phyloP scores from a whole-genome alignment of 305 asterid species.

The Solanum hybrid region DNA sequence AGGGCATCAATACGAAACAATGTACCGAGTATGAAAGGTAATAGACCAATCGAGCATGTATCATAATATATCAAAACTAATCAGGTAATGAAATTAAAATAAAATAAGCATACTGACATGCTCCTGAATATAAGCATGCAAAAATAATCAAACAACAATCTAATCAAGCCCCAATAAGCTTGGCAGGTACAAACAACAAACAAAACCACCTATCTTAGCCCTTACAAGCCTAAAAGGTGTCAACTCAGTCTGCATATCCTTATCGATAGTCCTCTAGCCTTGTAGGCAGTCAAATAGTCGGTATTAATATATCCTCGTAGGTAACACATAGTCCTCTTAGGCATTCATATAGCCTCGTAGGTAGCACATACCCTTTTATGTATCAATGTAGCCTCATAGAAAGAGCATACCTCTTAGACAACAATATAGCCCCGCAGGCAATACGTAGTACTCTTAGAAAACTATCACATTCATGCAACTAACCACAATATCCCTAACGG shows the following conservation, averaged over 20 bases:
- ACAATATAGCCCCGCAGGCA: not conserved
- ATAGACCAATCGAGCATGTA: not conserved
- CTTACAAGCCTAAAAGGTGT: not conserved
- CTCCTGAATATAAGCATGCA: not conserved
- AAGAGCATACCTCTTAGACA: not conserved
- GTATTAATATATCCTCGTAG: not conserved
- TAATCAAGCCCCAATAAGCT: not conserved
- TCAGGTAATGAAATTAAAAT: not conserved
- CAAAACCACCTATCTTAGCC: not conserved
- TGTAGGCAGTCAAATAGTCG: not conserved
- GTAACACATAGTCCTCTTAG: not conserved
- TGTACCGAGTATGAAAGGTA: not conserved
- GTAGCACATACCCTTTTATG: not conserved
- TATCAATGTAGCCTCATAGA: not conserved
- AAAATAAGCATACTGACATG: not conserved
- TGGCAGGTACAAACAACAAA: not conserved
- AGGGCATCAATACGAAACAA: not conserved
- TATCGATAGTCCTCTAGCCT: not conserved
- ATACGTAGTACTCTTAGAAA: not conserved
- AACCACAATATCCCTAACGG: not conserved
- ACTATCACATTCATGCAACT: not conserved
- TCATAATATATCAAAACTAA: not conserved
- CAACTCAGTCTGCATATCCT: not conserved
- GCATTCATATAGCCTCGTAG: not conserved
- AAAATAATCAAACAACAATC: not conserved